A percentile compares a stretch with the other conserved stretches of the same genome.
Evolutionary conservation across 2,329 filamentous ascomycete species (phyloP).

Genomic region (Diaporthe caulivora): DNA sequence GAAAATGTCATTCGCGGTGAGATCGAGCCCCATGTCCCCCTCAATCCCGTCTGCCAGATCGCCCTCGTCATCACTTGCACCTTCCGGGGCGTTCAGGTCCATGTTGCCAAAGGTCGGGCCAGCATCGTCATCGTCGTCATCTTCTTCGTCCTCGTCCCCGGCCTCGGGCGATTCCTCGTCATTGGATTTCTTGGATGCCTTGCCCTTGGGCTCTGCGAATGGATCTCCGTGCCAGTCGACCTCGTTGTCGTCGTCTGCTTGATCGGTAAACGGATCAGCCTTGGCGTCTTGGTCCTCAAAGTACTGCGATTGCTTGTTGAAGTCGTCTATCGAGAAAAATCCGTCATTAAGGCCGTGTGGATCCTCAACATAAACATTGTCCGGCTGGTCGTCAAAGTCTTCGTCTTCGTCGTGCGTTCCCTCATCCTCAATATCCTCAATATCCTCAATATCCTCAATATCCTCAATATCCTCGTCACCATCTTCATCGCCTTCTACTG

Average conservation of each 20-base stretch:
- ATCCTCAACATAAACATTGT: slow-evolving; percentile 75
- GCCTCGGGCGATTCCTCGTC: slow-evolving; percentile 45
- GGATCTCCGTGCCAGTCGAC: slow-evolving; percentile 91
- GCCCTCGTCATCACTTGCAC: slow-evolving; percentile 74
- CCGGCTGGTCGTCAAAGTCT: slow-evolving; percentile 60
- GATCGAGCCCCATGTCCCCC: slow-evolving; percentile 58
- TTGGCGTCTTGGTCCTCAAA: slow-evolving; percentile 87
- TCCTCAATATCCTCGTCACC: slow-evolving; percentile 48
- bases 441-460: slow-evolving; percentile 49
- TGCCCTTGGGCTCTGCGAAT: slow-evolving; percentile 53
- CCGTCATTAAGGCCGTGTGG: slow-evolving; percentile 92
- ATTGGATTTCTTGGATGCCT: slow-evolving; percentile 44
- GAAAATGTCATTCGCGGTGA: slow-evolving; percentile 88
- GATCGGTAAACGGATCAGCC: slow-evolving; percentile 80
- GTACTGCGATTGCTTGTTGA: slow-evolving; percentile 93
- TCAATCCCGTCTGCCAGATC: slow-evolving; percentile 63
- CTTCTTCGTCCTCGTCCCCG: slow-evolving; percentile 47
- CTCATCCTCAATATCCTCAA: slow-evolving; percentile 49
- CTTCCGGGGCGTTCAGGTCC: slow-evolving; percentile 79
- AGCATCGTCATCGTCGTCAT: slow-evolving; percentile 77
- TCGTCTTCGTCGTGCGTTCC: slow-evolving; percentile 49
- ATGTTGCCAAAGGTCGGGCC: slow-evolving; percentile 88
- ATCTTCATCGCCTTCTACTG: slow-evolving; percentile 47
- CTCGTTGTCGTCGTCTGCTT: slow-evolving; percentile 85
- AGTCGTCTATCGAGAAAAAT: slow-evolving; percentile 97